Evolutionary conservation across 805 yeast species (phyloP).

Genomic region (Hanseniaspora hatyaiensis): DNA sequence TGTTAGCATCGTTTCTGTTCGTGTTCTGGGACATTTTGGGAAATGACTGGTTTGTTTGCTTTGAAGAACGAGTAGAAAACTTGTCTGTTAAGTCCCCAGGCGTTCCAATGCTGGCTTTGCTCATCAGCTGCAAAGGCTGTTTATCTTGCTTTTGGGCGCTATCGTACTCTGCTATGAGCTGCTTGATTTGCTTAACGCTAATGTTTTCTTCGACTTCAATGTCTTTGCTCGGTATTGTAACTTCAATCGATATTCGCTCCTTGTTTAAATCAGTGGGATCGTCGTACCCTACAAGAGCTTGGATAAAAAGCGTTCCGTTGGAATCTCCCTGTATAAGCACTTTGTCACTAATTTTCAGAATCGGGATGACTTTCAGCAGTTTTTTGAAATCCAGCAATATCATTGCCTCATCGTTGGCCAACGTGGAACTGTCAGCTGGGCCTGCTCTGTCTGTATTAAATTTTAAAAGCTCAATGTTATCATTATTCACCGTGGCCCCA

Average conservation of each 20-base stretch:
- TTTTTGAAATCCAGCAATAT: slow-evolving; percentile 13
- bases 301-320: slow-evolving; percentile 11
- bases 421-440: too few species aligned
- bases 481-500: not conserved
- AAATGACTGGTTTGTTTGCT: not conserved
- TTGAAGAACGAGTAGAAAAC: not conserved
- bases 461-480: slow-evolving; percentile 11
- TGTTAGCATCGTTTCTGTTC: not conserved
- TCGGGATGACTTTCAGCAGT: slow-evolving; percentile 6
- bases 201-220: slow-evolving; percentile 14
- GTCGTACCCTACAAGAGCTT: slow-evolving; percentile 8
- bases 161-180: slow-evolving; percentile 8
- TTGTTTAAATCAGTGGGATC: not conserved
- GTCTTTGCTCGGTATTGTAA: slow-evolving; percentile 14
- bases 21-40: too few species aligned
- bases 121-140: too few species aligned
- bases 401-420: slow-evolving; percentile 5
- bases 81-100: not conserved
- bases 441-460: not conserved
- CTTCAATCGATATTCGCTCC: slow-evolving; percentile 14
- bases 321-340: slow-evolving; percentile 10
- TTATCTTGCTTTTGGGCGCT: not conserved
- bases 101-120: not conserved
- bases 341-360: slow-evolving; percentile 14
- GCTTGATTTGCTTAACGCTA: not conserved